A percentile compares a stretch with the other conserved stretches of the same genome.
Conservation (phyloP, 169 alveolate species). For the Plasmodium vinckei region DNA sequence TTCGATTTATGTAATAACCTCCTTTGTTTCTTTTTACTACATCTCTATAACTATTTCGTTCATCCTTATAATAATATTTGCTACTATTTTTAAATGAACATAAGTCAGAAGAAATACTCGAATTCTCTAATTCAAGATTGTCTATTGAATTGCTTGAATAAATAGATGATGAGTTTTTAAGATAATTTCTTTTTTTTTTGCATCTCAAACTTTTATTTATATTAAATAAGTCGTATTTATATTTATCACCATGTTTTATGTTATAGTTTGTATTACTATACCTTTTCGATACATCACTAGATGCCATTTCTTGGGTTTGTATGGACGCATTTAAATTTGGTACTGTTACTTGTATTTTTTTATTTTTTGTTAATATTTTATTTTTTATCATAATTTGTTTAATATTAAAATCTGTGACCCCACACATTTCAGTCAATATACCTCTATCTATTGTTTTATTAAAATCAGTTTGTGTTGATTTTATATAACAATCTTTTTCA, state of each 20-base stretch:
- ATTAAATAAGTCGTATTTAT: background rate
- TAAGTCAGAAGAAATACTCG: background rate
- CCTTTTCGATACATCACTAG: too few species aligned
- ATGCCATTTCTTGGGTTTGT: background rate
- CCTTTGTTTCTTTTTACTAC: background rate
- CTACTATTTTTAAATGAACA: background rate
- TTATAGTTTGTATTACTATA: too few species aligned
- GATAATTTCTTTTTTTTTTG: background rate
- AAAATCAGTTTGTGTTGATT: slow-evolving; percentile 24
- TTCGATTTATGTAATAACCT: too few species aligned
- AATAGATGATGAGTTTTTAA: background rate
- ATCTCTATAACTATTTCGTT: background rate
- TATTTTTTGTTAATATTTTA: slow-evolving; percentile 17
- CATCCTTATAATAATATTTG: background rate
- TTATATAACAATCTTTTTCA: slow-evolving; percentile 5
- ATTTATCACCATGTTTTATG: background rate
- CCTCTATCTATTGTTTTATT: background rate
- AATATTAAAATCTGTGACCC: slow-evolving; percentile 15
- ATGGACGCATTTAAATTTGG: slow-evolving; percentile 30
- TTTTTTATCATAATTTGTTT: slow-evolving; percentile 43
- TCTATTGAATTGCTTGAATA: slow-evolving; percentile 10
- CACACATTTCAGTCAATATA: slow-evolving; percentile 29
- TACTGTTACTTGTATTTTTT: slow-evolving; percentile 39
- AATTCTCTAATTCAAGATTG: background rate
- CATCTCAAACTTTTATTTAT: background rate